Evolutionary conservation across 768 basidiomycete species (phyloP), one percentile per base, ranked within the genome.

Genomic region (Suillus weaverae): DNA sequence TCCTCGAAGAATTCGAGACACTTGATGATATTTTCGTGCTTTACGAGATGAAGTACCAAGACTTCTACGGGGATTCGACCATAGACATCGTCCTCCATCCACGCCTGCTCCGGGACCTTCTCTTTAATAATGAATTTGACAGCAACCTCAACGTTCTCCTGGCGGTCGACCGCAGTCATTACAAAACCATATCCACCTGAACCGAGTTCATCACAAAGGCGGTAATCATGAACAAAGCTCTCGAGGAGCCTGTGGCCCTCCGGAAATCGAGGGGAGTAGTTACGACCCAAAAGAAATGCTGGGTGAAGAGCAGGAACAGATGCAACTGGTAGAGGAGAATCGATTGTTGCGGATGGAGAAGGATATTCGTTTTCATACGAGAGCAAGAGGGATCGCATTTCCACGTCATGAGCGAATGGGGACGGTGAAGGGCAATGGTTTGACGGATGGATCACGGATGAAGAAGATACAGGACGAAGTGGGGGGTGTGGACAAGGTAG

Each of bases 141-240:
- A 0, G 95, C 95, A 61, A 95, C 95, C 73, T 95, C 91, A 64
- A 80, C 75, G 0, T 82, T 81, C 54, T 84, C 81, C 36, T 68
- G 70, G 16, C 85, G 86, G 72, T 92, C 86, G 41, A 81, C 78
- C 11, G 94, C 95, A 3, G 91, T 90, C 85, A 97, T 92, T 33
- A 98, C 96, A 74, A 98, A 97, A 2, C 95, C 95, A 73, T 95
- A 98, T 20, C 95, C 95, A 51, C 96, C 96, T 11, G 89, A 88
- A 48, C 96, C 96, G 32, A 98, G 83, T 73, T 93, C 89, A 68
- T 91, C 91, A 43, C 84, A 85, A 30, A 92, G 85, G 43, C 80
- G 73, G 70, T 92, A 94, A 55, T 71, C 72, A 48, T 77, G 79
- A 56, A 85, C 85, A 69, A 94, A 94, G 51, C 80, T 78, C 7